Conservation (phyloP, 2,329 filamentous ascomycete genomes). For the Fusarium lateritium region DNA sequence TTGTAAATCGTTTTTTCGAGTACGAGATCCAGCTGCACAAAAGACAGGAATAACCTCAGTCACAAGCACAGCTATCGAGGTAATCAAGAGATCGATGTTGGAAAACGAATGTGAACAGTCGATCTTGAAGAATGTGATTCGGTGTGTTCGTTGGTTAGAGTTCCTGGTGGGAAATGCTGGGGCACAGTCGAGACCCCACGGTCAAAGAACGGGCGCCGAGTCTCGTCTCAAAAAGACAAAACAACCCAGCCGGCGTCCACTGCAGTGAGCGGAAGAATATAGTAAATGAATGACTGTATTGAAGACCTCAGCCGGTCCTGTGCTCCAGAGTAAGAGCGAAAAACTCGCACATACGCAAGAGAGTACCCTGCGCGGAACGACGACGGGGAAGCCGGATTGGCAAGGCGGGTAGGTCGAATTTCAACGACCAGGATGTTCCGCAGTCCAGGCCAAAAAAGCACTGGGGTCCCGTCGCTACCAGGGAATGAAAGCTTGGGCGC, state of each 20-base stretch:
- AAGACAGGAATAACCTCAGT: slow-evolving; percentile 20
- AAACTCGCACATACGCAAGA: slow-evolving; percentile 45
- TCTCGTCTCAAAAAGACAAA: slow-evolving; percentile 41
- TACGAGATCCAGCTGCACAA: slow-evolving; percentile 26
- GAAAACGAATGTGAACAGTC: slow-evolving; percentile 35
- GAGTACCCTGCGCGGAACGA: slow-evolving; percentile 43
- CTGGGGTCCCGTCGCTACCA: slow-evolving; percentile 33
- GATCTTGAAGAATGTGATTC: slow-evolving; percentile 26
- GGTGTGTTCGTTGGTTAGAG: slow-evolving; percentile 33
- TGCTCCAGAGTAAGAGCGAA: slow-evolving; percentile 35
- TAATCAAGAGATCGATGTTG: slow-evolving; percentile 32
- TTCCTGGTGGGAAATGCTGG: slow-evolving; percentile 32
- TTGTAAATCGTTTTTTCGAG: slow-evolving; percentile 19
- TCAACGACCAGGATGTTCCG: slow-evolving; percentile 33
- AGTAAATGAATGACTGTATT: slow-evolving; percentile 12
- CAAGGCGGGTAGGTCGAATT: slow-evolving; percentile 44
- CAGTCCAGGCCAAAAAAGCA: slow-evolving; percentile 31
- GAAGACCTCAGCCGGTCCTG: slow-evolving; percentile 29
- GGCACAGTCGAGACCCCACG: slow-evolving; percentile 36
- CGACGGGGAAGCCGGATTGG: slow-evolving; percentile 48
- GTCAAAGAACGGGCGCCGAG: slow-evolving; percentile 42
- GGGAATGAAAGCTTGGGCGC: slow-evolving; percentile 35
- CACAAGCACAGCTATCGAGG: slow-evolving; percentile 33
- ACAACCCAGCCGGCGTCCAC: slow-evolving; percentile 45
- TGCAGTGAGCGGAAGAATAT: slow-evolving; percentile 28